Base-by-base conservation (phyloP, 257 asterid species). In the Rehmannia glutinosa region DNA sequence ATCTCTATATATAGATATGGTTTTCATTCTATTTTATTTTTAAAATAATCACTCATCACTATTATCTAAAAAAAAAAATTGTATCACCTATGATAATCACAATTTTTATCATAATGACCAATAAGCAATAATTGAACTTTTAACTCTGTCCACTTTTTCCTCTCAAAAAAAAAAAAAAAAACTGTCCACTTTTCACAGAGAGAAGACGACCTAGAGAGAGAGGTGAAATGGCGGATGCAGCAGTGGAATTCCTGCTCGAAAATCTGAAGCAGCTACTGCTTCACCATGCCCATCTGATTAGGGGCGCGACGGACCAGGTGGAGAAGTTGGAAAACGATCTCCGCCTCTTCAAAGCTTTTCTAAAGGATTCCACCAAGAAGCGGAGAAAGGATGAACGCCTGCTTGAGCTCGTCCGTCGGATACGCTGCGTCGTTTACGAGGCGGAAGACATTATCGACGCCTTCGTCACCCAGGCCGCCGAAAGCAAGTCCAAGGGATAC, bases 361-460 rank as follows among this genome's bases (percentile, higher is more conserved):
- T 77, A 7, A 62, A 17, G 28, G 78, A 72, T 50, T 54, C 82
- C 1, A 47, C 66, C 5, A 69, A 41, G 67, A 45, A 17, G 70
- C 70, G 73, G 39, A 41, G 70, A 1, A 69, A 53, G 13, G 73
- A 77, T 52, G 53, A 35, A 8, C 43, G 32, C 39, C 58, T 73
- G 28, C 63, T 70, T 6, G 79, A 73, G 20, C 62, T 73, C 9
- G 78, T 64, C 27, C 58, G 76, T 3, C 73, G 53, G 61, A 72
- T 77, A 6, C 58, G 52, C 54, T 52, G 42, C 65, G 63, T 76
- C 39, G 81, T 76, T 6, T 66, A 74, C 54, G 75, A 79, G 15
- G 84, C 77, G 0, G 79, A 80, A 2, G 78, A 75, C 64, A 43
- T 73, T 5, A 70, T 78, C 45, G 79, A 78, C 15, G 74, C 71